Percentiles rank a stretch among this genome's conserved stretches.
phyloP scores from a whole-genome alignment of 2,329 filamentous ascomycete species.

The Colletotrichum theobromicola region DNA sequence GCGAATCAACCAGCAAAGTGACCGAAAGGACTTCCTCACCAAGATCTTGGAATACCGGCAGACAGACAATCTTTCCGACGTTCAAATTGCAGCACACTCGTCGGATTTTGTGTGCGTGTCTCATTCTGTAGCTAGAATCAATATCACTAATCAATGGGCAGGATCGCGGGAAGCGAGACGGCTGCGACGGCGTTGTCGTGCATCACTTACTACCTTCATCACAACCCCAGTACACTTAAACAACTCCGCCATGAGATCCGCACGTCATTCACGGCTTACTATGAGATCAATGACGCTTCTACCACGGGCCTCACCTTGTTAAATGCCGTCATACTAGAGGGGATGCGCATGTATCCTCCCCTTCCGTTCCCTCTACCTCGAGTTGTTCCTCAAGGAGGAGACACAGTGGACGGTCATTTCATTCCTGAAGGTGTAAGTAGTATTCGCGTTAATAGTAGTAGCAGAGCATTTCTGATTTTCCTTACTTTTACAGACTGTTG shows the following conservation, averaged over 20 bases:
- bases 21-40: conserved; percentile 2
- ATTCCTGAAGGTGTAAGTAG: background rate
- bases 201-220: background rate
- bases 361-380: background rate
- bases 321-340: conserved; percentile 62
- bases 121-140: background rate
- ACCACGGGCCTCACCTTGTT: conserved; percentile 59
- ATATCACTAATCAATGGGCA: too few species aligned
- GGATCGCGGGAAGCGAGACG: background rate
- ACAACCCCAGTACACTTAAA: conserved; percentile 26
- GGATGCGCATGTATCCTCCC: conserved; percentile 60
- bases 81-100: conserved; percentile 33
- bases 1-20: background rate
- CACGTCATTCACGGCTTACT: conserved; percentile 28
- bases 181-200: background rate
- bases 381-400: background rate
- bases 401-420: background rate
- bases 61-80: conserved; percentile 22
- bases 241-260: conserved; percentile 52
- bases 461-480: background rate
- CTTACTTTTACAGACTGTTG: conserved; percentile 27
- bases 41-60: background rate
- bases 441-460: background rate
- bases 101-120: conserved; percentile 28
- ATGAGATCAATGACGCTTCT: conserved; percentile 37